phyloP scores from a whole-genome alignment of 2,329 filamentous ascomycete genomes.

The Pyrenochaeta sp. region DNA sequence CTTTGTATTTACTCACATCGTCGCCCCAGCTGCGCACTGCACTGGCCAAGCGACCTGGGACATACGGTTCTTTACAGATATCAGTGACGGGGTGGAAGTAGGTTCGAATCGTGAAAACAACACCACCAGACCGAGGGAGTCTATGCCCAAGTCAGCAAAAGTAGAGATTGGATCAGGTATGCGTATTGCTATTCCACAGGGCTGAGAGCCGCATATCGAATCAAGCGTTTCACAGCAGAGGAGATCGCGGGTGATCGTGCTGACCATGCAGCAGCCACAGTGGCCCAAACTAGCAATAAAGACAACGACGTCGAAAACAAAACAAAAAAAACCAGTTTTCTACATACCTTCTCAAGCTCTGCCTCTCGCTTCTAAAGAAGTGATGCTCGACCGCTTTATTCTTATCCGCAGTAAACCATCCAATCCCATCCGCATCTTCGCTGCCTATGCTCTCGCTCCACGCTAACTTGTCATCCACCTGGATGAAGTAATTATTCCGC shows the following conservation, averaged over 20 bases:
- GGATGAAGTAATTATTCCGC: constrained; percentile 87
- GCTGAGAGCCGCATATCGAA: too few relatives aligned
- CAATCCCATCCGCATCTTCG: constrained; percentile 71
- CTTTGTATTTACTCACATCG: constrained; percentile 80
- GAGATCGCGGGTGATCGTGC: constrained; percentile 5
- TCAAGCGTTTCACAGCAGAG: too few relatives aligned
- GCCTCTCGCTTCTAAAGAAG: constrained; percentile 79
- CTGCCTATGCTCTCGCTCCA: constrained; percentile 80
- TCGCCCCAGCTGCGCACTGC: constrained; percentile 83
- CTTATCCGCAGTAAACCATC: constrained; percentile 81
- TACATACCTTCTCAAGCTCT: constrained; percentile 67
- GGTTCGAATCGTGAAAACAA: constrained; percentile 79
- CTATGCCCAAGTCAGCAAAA: constrained; percentile 23
- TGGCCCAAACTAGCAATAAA: too few relatives aligned
- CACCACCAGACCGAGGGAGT: constrained; percentile 56
- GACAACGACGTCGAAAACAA: not conserved
- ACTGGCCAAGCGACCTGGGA: constrained; percentile 79
- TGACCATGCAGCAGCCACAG: constrained; percentile 2
- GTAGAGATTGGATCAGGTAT: not conserved
- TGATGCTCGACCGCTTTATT: constrained; percentile 76
- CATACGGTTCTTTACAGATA: constrained; percentile 74
- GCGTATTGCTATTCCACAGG: too few relatives aligned
- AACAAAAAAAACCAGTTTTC: constrained; percentile 5
- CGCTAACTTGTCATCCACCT: constrained; percentile 79
- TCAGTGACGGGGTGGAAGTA: constrained; percentile 78